Evolutionary conservation across 257 asterid species (phyloP), one percentile per base, ranked within the genome.

Genomic region (Leptodermis oblonga): DNA sequence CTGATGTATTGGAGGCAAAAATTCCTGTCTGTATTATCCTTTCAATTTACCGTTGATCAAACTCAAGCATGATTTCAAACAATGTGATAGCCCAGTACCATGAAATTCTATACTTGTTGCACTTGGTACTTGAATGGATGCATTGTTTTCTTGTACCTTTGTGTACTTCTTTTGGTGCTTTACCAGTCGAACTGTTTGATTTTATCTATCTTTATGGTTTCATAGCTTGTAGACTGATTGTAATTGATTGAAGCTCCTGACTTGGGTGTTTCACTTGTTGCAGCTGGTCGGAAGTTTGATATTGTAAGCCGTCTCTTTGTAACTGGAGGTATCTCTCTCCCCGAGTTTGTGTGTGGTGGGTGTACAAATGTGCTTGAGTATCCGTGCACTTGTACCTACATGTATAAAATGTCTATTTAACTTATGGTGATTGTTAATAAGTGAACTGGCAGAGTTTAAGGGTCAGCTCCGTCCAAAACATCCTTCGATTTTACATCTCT

Each of bases 261-360:
- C 7, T 61, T 25, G 62, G 12, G 43, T 26, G 14, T 49, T 56
- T 31, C 65, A 26, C 46, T 78, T 67, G 70, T 75, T 65, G 82
- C 90, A 90, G 97, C 82, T 8, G 78, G 81, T 46, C 73, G 55
- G 69, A 80, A 82, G 80, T 66, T 88, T 49, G 55, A 26, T 39
- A 60, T 48, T 55, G 5, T 68, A 10, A 43, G 34, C 33, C 90
- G 92, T 12, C 0, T 55, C 34, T 52, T 34, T 75, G n/a, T 83
- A 69, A 54, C 80, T 30, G 67, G 73, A 28, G 86, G 97, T 88
- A 69, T 75, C 85, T 81, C 43, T 81, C 67, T 70, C 53, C 15
- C 15, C 22, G 34, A 41, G 55, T 28, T 2, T 52, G 18, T 31
- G 30, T 45, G 56, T 46, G 30, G 18, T 2, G 15, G 17, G 14